phyloP scores from a whole-genome alignment of 345 rosid genomes.

The Citrus cavaleriei region DNA sequence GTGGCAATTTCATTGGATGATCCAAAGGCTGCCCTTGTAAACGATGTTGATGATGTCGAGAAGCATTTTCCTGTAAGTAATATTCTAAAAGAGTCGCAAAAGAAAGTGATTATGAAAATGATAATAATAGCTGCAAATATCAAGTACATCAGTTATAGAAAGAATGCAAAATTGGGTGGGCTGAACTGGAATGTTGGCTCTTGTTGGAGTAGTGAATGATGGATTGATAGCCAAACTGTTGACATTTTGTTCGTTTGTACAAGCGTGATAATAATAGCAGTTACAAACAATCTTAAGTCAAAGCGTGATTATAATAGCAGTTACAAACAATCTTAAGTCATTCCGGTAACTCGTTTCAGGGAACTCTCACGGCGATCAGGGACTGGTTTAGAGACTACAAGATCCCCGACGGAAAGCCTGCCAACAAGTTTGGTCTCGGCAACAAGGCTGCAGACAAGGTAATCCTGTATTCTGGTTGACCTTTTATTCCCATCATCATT shows the following conservation, averaged over 20 bases:
- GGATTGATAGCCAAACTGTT: background rate
- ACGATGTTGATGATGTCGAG: conserved; percentile 86
- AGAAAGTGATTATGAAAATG: background rate
- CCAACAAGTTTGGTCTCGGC: conserved; percentile 94
- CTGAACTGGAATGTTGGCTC: too few species aligned
- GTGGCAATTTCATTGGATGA: conserved; percentile 92
- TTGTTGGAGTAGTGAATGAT: background rate
- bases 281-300: background rate
- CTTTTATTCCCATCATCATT: background rate
- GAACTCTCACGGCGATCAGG: conserved; percentile 80
- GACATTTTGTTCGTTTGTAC: background rate
- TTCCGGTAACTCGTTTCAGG: conserved; percentile 42
- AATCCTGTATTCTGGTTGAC: background rate
- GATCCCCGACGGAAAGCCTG: conserved; percentile 97
- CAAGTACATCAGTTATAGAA: background rate
- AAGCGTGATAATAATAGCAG: background rate
- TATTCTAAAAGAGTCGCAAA: background rate
- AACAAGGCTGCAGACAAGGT: conserved; percentile 92
- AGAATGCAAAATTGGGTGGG: background rate
- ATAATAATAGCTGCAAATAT: background rate
- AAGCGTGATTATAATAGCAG: background rate
- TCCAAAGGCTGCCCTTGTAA: conserved; percentile 86
- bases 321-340: background rate
- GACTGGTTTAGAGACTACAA: conserved; percentile 98
- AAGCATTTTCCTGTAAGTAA: conserved; percentile 84